These are phyloP conservation scores for Chlorella sp. DNA, from an alignment of 139 green algal genomes.

Conservation along the genomic window DNA sequence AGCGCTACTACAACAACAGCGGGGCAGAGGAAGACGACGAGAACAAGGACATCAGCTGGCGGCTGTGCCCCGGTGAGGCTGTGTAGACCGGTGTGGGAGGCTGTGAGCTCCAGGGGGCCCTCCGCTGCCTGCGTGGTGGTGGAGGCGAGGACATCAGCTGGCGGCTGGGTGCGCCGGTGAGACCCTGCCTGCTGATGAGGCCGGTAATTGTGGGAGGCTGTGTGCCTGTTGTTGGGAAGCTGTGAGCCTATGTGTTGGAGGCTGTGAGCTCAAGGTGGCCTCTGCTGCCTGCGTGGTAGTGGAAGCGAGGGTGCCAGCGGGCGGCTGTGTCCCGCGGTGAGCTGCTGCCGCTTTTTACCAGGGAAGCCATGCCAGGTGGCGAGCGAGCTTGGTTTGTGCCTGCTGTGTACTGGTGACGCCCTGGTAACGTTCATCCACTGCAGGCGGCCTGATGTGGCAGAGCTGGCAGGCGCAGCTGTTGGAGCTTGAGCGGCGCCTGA, in stretches of 20 bases:
- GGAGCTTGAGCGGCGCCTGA: conserved; percentile 53
- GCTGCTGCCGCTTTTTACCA: not conserved
- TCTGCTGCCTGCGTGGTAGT: too few species aligned
- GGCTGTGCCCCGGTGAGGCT: not conserved
- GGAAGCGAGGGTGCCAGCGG: too few species aligned
- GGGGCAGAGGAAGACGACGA: conserved; percentile 55
- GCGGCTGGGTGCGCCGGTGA: too few species aligned
- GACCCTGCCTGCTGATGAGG: not conserved
- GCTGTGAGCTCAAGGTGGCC: too few species aligned
- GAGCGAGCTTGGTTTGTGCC: not conserved
- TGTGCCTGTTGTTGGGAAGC: too few species aligned
- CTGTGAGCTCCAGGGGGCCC: too few species aligned
- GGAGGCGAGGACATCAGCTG: too few species aligned
- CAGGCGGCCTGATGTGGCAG: conserved; percentile 66
- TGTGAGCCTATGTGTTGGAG: too few species aligned
- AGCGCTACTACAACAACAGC: conserved; percentile 38
- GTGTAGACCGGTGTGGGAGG: not conserved
- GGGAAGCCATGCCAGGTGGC: not conserved
- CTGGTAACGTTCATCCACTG: not conserved
- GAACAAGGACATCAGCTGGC: not conserved
- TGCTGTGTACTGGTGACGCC: too few species aligned
- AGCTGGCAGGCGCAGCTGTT: conserved; percentile 43
- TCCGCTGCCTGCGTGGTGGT: too few species aligned
- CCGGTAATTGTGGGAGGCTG: too few species aligned
- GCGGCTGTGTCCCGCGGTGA: not conserved